These are phyloP conservation scores for Thielaviopsis populi DNA, from an alignment of 2,329 filamentous ascomycete species.

Conservation along the genomic window DNA sequence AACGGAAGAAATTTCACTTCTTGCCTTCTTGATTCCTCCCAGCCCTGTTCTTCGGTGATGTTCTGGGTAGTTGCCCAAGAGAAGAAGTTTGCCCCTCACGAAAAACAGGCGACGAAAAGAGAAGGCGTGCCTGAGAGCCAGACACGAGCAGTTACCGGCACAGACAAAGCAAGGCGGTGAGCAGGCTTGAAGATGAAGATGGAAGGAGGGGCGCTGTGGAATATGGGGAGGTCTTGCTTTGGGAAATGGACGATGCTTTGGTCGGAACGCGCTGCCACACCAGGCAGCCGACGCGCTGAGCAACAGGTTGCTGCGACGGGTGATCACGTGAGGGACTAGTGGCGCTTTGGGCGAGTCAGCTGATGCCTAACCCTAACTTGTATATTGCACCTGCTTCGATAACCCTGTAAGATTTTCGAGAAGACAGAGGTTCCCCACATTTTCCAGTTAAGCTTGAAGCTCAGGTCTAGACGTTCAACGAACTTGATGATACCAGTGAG, in stretches of 20 bases:
- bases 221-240: background rate
- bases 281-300: slow-evolving; percentile 11
- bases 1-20: background rate
- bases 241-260: background rate
- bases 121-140: background rate
- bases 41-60: background rate
- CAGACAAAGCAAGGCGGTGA: background rate
- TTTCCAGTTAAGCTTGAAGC: too few species aligned
- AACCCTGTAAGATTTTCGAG: too few species aligned
- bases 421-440: too few species aligned
- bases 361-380: background rate
- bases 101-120: background rate
- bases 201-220: background rate
- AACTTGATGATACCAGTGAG: background rate
- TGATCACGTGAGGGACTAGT: slow-evolving; percentile 10
- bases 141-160: background rate
- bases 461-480: too few species aligned
- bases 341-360: background rate
- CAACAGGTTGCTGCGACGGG: background rate
- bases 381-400: background rate
- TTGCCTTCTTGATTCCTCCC: background rate
- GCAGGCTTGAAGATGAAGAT: background rate
- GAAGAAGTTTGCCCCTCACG: background rate
- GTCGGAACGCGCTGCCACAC: background rate
- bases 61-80: background rate